Evolutionary conservation across 768 basidiomycete species (phyloP).

Genomic region (Tylopilus subfusipes): DNA sequence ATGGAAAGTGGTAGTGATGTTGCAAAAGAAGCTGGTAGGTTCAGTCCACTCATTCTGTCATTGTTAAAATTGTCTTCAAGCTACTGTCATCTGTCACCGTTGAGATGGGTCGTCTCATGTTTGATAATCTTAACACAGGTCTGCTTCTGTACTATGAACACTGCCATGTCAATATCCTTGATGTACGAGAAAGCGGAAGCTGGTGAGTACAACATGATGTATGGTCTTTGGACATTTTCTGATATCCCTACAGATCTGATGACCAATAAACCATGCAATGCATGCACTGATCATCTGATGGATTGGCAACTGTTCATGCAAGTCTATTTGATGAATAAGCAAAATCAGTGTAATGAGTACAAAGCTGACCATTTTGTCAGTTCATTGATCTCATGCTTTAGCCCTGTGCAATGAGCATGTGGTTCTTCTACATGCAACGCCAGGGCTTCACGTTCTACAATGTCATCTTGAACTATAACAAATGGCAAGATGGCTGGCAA

Average conservation of each 20-base stretch:
- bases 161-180: constrained; percentile 47
- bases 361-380: constrained; percentile 17
- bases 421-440: constrained; percentile 38
- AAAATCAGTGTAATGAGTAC: not conserved
- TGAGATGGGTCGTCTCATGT: constrained; percentile 56
- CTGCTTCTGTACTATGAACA: constrained; percentile 50
- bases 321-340: constrained; percentile 39
- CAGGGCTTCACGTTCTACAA: constrained; percentile 33
- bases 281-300: constrained; percentile 44
- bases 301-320: constrained; percentile 49
- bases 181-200: constrained; percentile 52
- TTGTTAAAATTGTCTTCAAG: constrained; percentile 15
- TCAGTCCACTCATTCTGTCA: not conserved
- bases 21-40: constrained; percentile 51
- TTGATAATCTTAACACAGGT: constrained; percentile 55
- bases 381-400: constrained; percentile 44
- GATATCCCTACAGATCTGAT: constrained; percentile 36
- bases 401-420: constrained; percentile 42
- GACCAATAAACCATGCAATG: constrained; percentile 46
- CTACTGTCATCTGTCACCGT: constrained; percentile 50
- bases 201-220: constrained; percentile 25
- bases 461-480: constrained; percentile 38
- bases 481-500: constrained; percentile 39
- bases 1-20: constrained; percentile 49
- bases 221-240: not conserved